A percentile compares a stretch with the other conserved stretches of the same genome.
Evolutionary conservation across 1,284 basidiomycete genomes (phyloP).

Genomic region (Ustilago vetiveriae): DNA sequence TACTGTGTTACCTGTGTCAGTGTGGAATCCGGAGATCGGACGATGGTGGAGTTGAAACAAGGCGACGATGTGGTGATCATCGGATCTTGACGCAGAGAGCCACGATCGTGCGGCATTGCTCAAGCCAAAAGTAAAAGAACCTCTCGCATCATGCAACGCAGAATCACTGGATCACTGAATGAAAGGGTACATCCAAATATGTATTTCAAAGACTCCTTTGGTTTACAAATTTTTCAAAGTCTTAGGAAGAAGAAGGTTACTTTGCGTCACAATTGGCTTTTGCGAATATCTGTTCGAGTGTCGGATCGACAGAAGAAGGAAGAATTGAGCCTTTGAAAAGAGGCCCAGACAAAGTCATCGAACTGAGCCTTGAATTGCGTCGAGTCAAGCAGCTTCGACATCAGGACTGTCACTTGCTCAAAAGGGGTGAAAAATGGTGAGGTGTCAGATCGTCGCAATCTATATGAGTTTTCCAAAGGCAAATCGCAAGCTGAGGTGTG

Average conservation of each 20-base stretch:
- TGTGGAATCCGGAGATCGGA: conserved; percentile 4
- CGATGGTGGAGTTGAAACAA: conserved; percentile 2
- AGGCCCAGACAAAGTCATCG: neutral
- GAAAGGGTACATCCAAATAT: too few relatives aligned
- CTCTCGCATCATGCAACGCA: too few relatives aligned
- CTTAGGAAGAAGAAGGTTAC: neutral
- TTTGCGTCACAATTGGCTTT: neutral
- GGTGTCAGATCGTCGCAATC: neutral
- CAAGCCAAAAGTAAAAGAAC: too few relatives aligned
- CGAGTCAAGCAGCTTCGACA: too few relatives aligned
- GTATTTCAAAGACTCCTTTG: too few relatives aligned
- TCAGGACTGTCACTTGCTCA: too few relatives aligned
- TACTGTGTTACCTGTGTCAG: neutral
- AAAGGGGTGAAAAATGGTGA: neutral
- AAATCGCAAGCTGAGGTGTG: too few relatives aligned
- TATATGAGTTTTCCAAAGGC: neutral
- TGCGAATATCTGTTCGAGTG: neutral
- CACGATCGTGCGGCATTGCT: too few relatives aligned
- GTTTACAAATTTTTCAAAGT: too few relatives aligned
- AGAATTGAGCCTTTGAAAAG: neutral
- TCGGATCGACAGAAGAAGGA: neutral
- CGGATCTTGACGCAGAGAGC: too few relatives aligned
- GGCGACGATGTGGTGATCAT: neutral
- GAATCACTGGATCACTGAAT: too few relatives aligned
- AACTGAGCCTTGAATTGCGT: neutral